Base-by-base conservation (phyloP, 2,329 filamentous ascomycete genomes). In the Arthroderma uncinatum region DNA sequence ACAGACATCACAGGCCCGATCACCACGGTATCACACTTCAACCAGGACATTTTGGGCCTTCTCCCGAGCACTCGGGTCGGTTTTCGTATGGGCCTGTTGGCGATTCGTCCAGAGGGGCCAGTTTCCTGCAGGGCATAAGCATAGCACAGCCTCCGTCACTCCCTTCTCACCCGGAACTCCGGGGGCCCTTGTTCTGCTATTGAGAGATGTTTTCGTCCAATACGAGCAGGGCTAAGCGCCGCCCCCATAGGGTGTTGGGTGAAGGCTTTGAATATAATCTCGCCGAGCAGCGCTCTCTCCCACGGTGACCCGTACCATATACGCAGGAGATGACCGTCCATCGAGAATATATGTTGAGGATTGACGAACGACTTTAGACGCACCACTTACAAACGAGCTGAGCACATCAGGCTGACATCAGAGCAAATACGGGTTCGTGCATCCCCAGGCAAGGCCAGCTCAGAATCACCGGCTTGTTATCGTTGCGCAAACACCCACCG, bases 201-300 rank as follows among this genome's bases (percentile, higher is more conserved):
- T 48, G 44, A 48, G 44, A 28, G 44, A 48, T 28, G 44, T 30
- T 48, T 48, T 48, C 44, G 44, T 48, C 44, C 44, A 48, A 48
- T 48, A 48, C 44, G 44, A 48, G 44, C 21, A 28, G 21, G 44
- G 44, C 44, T 48, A 48, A 48, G 44, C 44, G 44, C 44, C 25
- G 44, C 44, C 44, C 40, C 44, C 21, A 21, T 48, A n/a, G 25
- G 10, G 12, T 30, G 44, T 48, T n/a, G n/a, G 5, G 12, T 16
- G 21, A 48, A 28, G 39, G 44, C 21, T 25, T 16, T 48, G 44
- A 48, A 48, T 48, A 48, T 48, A 48, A 48, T 48, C 44, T 28
- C 16, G 8, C 21, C n/a, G 40, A 12, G 4, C 44, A 16, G 23
- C 23, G 14, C 21, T 48, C 25, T 42, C 19, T 42, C 23, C 12